Evolutionary conservation across 768 basidiomycete species (phyloP), one percentile per base, ranked within the genome.

Genomic region (Cystobasidium tubakii): DNA sequence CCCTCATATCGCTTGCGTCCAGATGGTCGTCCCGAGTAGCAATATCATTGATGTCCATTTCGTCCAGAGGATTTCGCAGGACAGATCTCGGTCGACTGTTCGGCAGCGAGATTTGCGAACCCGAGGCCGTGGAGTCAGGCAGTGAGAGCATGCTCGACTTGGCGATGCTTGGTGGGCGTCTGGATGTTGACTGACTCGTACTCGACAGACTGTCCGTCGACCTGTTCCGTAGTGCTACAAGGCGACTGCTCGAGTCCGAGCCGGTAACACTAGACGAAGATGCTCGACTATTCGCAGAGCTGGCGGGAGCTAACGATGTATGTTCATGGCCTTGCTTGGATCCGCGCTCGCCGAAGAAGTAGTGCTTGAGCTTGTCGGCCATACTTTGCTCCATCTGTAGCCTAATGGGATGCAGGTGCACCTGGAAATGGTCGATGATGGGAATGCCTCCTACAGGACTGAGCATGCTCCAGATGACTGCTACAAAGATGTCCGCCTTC

Each of bases 381-480:
- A 94, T 85, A 75, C 85, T 86, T 31, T 90, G 87, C 81, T 98
- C 94, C 62, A 97, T 84, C 76, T 92, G 90, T 7, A 96, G 84
- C 34, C 89, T 87, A 77, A 97, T 85, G 0, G 93, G 94, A 80
- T 94, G 92, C 50, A 96, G 83, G 31, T 87, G 85, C 42, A 95
- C 82, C 75, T 90, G 87, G 77, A 96, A 90, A 33, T 85, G 84
- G 80, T 92, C 88, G 80, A 92, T 89, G 75, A 96, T 90, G 0
- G 88, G 86, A 76, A 98, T 96, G 15, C 94, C 94, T 23, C 92
- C 94, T 27, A 97, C 92, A 19, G 92, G 90, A 0, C 92, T 86
- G n/a, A 92, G 83, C 29, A 90, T 85, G 1, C 85, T 87, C 93
- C 92, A 95, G 70, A 87, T 86, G 1, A 88, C 88, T 0, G 87